A percentile compares a stretch with the other conserved stretches of the same genome.
phyloP scores from a whole-genome alignment of 495 filamentous ascomycete species.

The Penicillium silybi region DNA sequence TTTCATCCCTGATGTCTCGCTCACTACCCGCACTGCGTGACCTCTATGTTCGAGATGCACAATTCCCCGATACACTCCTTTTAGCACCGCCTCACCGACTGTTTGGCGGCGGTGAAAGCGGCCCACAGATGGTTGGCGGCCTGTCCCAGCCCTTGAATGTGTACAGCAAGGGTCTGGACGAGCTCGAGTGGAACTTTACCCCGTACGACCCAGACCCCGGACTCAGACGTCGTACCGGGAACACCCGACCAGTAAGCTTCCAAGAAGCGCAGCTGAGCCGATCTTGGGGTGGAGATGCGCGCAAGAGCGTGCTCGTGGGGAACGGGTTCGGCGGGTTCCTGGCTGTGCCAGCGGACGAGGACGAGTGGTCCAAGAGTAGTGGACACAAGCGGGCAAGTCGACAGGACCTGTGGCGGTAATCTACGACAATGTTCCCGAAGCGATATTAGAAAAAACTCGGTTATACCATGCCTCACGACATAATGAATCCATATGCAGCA shows the following conservation, averaged over 20 bases:
- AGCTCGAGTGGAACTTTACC: slow-evolving; percentile 81
- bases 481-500: neutral
- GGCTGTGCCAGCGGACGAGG: slow-evolving; percentile 61
- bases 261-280: slow-evolving; percentile 51
- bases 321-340: slow-evolving; percentile 81
- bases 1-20: slow-evolving; percentile 70
- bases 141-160: slow-evolving; percentile 68
- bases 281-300: slow-evolving; percentile 58
- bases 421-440: neutral
- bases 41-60: slow-evolving; percentile 80
- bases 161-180: slow-evolving; percentile 81
- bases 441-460: neutral
- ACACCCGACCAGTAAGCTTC: slow-evolving; percentile 52
- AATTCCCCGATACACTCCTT: slow-evolving; percentile 72
- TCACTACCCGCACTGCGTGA: slow-evolving; percentile 65
- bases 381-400: slow-evolving; percentile 34
- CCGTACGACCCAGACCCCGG: slow-evolving; percentile 47
- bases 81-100: slow-evolving; percentile 56
- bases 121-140: slow-evolving; percentile 34
- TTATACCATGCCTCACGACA: neutral
- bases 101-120: slow-evolving; percentile 26
- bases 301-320: slow-evolving; percentile 61
- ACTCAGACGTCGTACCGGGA: slow-evolving; percentile 28
- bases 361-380: slow-evolving; percentile 37
- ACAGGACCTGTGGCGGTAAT: slow-evolving; percentile 43